Percentiles rank a stretch among this genome's conserved stretches.
phyloP scores from a whole-genome alignment of 1,139 yeast species.

The Yamadazyma blattariae region DNA sequence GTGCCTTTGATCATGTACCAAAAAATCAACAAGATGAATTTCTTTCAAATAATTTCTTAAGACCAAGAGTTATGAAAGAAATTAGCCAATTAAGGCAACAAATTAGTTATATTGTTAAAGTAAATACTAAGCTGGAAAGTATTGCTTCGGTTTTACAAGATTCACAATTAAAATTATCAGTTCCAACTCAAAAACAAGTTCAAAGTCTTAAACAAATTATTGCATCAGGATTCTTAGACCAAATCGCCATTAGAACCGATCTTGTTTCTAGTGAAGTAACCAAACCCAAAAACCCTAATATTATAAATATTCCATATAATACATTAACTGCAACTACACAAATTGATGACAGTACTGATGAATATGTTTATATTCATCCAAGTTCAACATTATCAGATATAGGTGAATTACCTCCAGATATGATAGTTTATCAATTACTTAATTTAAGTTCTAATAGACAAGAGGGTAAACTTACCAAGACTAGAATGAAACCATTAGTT shows the following conservation, averaged over 20 bases:
- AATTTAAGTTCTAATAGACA: conserved; percentile 43
- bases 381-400: conserved; percentile 52
- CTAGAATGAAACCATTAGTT: conserved; percentile 74
- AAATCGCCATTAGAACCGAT: conserved; percentile 83
- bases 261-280: conserved; percentile 61
- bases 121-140: conserved; percentile 56
- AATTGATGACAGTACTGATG: conserved; percentile 35
- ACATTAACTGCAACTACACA: conserved; percentile 59
- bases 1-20: conserved; percentile 83
- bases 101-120: conserved; percentile 68
- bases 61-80: conserved; percentile 79
- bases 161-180: conserved; percentile 50
- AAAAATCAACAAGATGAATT: conserved; percentile 43
- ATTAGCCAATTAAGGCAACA: conserved; percentile 79
- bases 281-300: conserved; percentile 55
- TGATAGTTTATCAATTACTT: conserved; percentile 66
- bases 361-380: conserved; percentile 75
- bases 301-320: conserved; percentile 69
- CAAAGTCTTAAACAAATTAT: conserved; percentile 86
- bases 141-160: conserved; percentile 47
- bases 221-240: conserved; percentile 90
- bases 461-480: conserved; percentile 34
- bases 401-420: conserved; percentile 73
- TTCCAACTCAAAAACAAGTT: conserved; percentile 70
- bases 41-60: conserved; percentile 57